phyloP scores from a whole-genome alignment of 140 eudicot genomes.

The Cichorium intybus region DNA sequence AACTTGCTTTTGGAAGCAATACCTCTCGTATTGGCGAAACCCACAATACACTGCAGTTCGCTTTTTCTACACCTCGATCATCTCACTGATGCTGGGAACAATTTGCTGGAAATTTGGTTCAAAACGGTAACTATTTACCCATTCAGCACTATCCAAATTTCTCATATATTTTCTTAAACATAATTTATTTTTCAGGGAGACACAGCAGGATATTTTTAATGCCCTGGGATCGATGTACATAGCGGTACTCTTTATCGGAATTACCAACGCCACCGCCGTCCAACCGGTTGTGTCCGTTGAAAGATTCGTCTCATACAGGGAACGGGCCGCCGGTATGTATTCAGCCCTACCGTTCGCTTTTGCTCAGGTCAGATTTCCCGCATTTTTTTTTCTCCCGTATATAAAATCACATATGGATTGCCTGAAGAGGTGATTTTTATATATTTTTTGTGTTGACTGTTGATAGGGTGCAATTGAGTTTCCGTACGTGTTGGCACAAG shows the following conservation, averaged over 20 bases:
- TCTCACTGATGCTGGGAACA: constrained; percentile 95
- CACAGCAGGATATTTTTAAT: constrained; percentile 82
- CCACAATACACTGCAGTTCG: constrained; percentile 99
- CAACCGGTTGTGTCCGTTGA: constrained; percentile 96
- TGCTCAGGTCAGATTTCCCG: constrained; percentile 62
- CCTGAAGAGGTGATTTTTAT: too few species aligned
- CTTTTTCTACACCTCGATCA: constrained; percentile 86
- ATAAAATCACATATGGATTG: too few species aligned
- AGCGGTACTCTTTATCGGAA: constrained; percentile 85
- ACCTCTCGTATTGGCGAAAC: constrained; percentile 96
- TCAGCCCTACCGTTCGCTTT: constrained; percentile 94
- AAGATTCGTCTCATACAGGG: constrained; percentile 96
- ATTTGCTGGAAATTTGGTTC: constrained; percentile 96
- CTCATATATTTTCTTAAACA: not conserved
- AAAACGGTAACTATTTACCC: constrained; percentile 45
- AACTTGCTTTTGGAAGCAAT: constrained; percentile 93
- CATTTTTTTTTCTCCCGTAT: not conserved
- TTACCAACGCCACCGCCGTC: constrained; percentile 92
- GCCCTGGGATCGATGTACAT: constrained; percentile 97
- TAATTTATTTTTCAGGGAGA: constrained; percentile 49
- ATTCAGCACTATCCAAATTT: not conserved
- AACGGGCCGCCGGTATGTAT: constrained; percentile 96
- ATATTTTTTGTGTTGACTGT: not conserved
- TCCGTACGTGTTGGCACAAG: constrained; percentile 84
- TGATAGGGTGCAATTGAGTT: constrained; percentile 93